A percentile compares a stretch with the other conserved stretches of the same genome.
Conservation (phyloP, 2,329 filamentous ascomycete species). For the Beauveria sp. region DNA sequence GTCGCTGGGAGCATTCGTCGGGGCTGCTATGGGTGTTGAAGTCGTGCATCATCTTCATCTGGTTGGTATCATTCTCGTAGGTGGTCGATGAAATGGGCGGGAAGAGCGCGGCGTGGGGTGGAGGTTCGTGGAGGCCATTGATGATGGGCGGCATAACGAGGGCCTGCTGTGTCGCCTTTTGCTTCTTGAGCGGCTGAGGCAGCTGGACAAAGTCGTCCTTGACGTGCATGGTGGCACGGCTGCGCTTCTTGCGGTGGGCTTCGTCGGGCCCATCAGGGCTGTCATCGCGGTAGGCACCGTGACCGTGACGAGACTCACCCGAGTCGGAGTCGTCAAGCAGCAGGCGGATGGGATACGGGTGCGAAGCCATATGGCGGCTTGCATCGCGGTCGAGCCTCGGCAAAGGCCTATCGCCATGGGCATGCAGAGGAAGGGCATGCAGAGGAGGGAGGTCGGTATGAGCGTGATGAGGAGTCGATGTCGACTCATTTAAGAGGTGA, state of each 20-base stretch:
- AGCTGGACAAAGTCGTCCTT: slow-evolving; percentile 59
- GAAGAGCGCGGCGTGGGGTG: slow-evolving; percentile 53
- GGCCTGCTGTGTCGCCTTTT: slow-evolving; percentile 49
- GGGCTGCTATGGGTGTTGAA: slow-evolving; percentile 29
- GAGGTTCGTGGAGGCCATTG: slow-evolving; percentile 55
- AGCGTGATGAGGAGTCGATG: slow-evolving; percentile 36
- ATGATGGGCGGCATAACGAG: slow-evolving; percentile 56
- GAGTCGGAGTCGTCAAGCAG: slow-evolving; percentile 32
- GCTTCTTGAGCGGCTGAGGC: slow-evolving; percentile 57
- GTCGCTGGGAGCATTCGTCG: slow-evolving; percentile 19
- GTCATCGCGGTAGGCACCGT: slow-evolving; percentile 39
- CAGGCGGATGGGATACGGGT: slow-evolving; percentile 31
- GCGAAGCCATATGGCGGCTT: slow-evolving; percentile 19
- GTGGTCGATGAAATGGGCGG: slow-evolving; percentile 53
- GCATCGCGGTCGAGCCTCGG: slow-evolving; percentile 46
- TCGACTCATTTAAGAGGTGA: slow-evolving; percentile 54
- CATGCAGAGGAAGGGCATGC: slow-evolving; percentile 38
- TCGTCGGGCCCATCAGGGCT: slow-evolving; percentile 36
- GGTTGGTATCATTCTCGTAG: slow-evolving; percentile 40
- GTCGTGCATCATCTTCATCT: slow-evolving; percentile 32
- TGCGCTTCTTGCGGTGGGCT: slow-evolving; percentile 46
- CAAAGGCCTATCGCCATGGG: slow-evolving; percentile 37
- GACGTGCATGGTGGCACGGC: slow-evolving; percentile 31
- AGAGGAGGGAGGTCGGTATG: slow-evolving; percentile 49
- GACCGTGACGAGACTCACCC: slow-evolving; percentile 33